Evolutionary conservation across 73 alveolate species (phyloP), one percentile per base, ranked within the genome.

Genomic region (Durusdinium trenchii): DNA sequence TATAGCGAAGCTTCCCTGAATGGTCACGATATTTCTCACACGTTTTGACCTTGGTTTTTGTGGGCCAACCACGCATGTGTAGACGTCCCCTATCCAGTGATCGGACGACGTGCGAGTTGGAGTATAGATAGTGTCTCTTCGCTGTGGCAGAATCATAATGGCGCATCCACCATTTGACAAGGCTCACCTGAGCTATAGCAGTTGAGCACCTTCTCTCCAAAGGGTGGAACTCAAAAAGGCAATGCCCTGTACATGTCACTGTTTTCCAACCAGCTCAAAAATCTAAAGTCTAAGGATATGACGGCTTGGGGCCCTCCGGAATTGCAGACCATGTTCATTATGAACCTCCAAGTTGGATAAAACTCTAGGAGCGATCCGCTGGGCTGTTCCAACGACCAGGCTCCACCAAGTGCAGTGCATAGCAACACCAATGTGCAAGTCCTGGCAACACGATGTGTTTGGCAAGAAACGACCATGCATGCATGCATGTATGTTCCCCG

Each of bases 91-190:
- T 2, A 47, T 79, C 90, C 0, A 79, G 90, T 26, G 23, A 46
- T 5, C 90, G 90, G 30, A 79, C 30, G 48, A 47, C 35, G 9
- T 61, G 69, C 0, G 40, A 35, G 90, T 79, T 79, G 6, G 67
- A 26, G 35, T 47, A 79, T 0, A 61, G 69, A 47, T 47, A 47
- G 28, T 79, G 90, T 4, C 90, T 42, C 69, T 79, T 79, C 9
- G 90, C 90, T n/a, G 90, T 79, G 62, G 90, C 90, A 0, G 69
- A 23, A 10, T 47, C 69, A 47, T 79, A 79, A 67, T 79, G 90
- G 32, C 35, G 6, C 90, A 79, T 79, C 90, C 90, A 79, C 90
- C 90, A 79, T 28, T 47, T 45, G 46, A 79, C 90, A 16, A 79
- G 32, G 35, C 30, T 16, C 40, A 79, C 90, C 90, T 79, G 28